These are phyloP conservation scores for Paratinospora sagittata DNA, from an alignment of 164 flowering plant species.

Conservation along the genomic window DNA sequence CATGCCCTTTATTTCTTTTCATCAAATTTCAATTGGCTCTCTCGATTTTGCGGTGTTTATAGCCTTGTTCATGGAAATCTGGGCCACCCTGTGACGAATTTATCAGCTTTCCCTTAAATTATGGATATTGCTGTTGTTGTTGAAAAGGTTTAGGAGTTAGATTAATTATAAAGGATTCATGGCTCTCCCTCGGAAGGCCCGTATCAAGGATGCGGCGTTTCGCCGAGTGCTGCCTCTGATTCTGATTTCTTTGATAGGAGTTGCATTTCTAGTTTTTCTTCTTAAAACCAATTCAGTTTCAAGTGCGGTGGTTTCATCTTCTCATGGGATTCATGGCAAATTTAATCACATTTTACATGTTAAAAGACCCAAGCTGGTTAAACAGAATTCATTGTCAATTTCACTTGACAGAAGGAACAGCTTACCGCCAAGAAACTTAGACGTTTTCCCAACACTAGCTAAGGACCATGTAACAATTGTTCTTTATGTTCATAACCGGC, in stretches of 20 bases:
- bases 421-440: constrained; percentile 67
- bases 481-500: constrained; percentile 90
- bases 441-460: constrained; percentile 54
- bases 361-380: constrained; percentile 31
- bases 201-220: constrained; percentile 33
- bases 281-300: constrained; percentile 31
- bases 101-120: not conserved
- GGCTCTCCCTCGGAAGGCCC: constrained; percentile 44
- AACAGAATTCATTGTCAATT: constrained; percentile 49
- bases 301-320: constrained; percentile 5
- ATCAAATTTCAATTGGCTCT: constrained; percentile 8
- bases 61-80: not conserved
- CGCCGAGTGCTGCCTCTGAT: constrained; percentile 42
- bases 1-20: constrained; percentile 1
- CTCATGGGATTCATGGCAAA: constrained; percentile 13
- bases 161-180: constrained; percentile 19
- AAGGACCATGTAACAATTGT: constrained; percentile 62
- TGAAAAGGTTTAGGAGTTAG: not conserved
- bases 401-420: constrained; percentile 47
- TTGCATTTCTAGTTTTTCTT: constrained; percentile 30
- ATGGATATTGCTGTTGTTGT: constrained; percentile 6
- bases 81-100: not conserved
- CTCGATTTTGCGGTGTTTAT: not conserved
- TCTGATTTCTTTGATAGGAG: constrained; percentile 36
- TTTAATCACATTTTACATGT: not conserved